Evolutionary conservation across 2,329 filamentous ascomycete species (phyloP).

Genomic region (Fusarium haematococcum): DNA sequence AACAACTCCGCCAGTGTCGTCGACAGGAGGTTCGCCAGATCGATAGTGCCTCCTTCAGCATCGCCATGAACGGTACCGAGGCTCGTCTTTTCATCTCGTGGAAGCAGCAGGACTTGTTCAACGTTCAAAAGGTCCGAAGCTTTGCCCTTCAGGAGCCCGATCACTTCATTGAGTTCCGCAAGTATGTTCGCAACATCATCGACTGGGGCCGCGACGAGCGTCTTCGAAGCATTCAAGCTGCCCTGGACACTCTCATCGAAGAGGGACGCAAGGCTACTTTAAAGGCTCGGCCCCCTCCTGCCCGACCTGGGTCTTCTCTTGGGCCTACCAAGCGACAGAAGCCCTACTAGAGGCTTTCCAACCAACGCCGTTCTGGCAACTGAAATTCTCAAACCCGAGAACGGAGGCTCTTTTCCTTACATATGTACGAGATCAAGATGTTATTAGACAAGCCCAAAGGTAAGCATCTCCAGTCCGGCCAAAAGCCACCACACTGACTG

Average conservation of each 20-base stretch:
- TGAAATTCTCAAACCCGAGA: too few species aligned
- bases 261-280: neutral
- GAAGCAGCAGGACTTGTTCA: constrained; percentile 47
- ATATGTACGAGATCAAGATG: neutral
- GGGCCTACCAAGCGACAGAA: neutral
- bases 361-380: neutral
- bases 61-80: constrained; percentile 34
- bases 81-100: constrained; percentile 52
- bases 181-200: constrained; percentile 50
- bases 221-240: constrained; percentile 42
- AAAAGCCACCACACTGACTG: too few species aligned
- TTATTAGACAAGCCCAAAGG: neutral
- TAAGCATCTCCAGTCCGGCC: neutral
- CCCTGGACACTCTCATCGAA: constrained; percentile 13
- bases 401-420: neutral
- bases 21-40: constrained; percentile 44
- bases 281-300: neutral
- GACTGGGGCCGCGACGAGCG: constrained; percentile 49
- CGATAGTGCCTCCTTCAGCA: constrained; percentile 14
- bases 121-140: constrained; percentile 40
- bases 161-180: constrained; percentile 47
- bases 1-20: constrained; percentile 28
- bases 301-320: neutral
- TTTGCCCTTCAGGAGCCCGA: constrained; percentile 47
- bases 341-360: neutral